Evolutionary conservation across 2,329 filamentous ascomycete genomes (phyloP), one percentile per base, ranked within the genome.

Genomic region (Gyromitra esculenta): DNA sequence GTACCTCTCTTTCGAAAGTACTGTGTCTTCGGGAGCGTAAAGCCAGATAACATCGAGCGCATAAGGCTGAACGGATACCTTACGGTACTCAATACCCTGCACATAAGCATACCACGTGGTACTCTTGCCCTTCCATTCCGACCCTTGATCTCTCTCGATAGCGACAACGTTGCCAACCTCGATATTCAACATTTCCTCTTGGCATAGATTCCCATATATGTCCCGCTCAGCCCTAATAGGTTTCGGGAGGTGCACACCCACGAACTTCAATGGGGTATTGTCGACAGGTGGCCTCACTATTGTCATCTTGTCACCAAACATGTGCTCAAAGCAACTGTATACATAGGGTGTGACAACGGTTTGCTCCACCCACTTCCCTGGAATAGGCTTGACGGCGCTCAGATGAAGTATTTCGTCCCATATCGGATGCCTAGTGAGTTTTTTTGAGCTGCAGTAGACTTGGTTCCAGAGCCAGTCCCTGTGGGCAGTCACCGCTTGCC

Each of bases 271-370:
- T 39, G 41, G 48, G 11, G 56, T 56, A 60, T 45, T 43, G 7
- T 45, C 31, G 15, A 18, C 21, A 13, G 62, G 54, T 31, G 72
- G 72, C 35, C 15, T 71, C 25, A 76, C 75, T 25, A 77, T 75
- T 68, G 86, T 83, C 5, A 93, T 84, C 1, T 87, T 83, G 1
- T 85, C 81, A 0, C 85, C 88, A 79, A 90, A 91, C 82, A 93
- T 86, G 21, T 90, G 83, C 1, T 85, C 84, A 78, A 96, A 96
- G 70, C 88, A 88, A 1, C 88, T 81, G 76, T 89, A 87, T 0
- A 91, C 87, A 72, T 91, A 92, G 0, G 90, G 88, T 0, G 93
- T 95, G 0, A 94, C 90, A 0, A 92, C 83, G 0, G 92, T 95
- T 2, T 82, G 52, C 54, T 71, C 50, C 79, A 81, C 76, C 79